Evolutionary conservation across 169 alveolate species (phyloP).

Genomic region (Cryptosporidium xiaoi): DNA sequence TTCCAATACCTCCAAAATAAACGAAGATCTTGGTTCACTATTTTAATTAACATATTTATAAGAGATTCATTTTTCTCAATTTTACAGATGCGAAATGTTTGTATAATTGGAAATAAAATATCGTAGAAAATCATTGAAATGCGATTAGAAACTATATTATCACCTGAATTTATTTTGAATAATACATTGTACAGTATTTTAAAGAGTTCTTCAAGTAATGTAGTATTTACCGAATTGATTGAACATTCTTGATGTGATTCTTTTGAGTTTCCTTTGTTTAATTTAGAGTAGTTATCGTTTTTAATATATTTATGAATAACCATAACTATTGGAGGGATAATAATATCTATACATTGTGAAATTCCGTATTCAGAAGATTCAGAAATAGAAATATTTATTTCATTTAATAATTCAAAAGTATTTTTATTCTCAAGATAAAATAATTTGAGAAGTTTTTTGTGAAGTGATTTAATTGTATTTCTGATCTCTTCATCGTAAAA

Average conservation of each 20-base stretch:
- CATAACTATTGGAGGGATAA: slow-evolving; percentile 49
- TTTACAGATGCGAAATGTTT: background rate
- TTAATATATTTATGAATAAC: slow-evolving; percentile 39
- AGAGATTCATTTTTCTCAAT: slow-evolving; percentile 11
- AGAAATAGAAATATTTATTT: slow-evolving; percentile 21
- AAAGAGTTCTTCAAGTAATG: slow-evolving; percentile 16
- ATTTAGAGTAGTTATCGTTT: background rate
- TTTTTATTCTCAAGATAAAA: background rate
- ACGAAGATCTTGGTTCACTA: slow-evolving; percentile 1
- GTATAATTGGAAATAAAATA: slow-evolving; percentile 1
- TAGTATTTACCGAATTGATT: background rate
- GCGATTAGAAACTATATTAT: slow-evolving; percentile 32
- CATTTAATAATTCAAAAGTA: background rate
- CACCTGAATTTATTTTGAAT: background rate
- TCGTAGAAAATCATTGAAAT: slow-evolving; percentile 33
- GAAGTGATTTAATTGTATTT: slow-evolving; percentile 43
- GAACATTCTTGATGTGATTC: background rate
- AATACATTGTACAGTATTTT: slow-evolving; percentile 9
- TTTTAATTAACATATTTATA: slow-evolving; percentile 1
- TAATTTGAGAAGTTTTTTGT: slow-evolving; percentile 4
- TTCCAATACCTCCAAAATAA: slow-evolving; percentile 56
- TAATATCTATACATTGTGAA: slow-evolving; percentile 32
- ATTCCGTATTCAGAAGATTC: slow-evolving; percentile 24
- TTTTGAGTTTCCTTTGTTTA: background rate
- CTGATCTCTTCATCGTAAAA: slow-evolving; percentile 35